A percentile compares a stretch with the other conserved stretches of the same genome.
Evolutionary conservation across 2,329 filamentous ascomycete genomes (phyloP).

Genomic region (Atkinsonella texensis): DNA sequence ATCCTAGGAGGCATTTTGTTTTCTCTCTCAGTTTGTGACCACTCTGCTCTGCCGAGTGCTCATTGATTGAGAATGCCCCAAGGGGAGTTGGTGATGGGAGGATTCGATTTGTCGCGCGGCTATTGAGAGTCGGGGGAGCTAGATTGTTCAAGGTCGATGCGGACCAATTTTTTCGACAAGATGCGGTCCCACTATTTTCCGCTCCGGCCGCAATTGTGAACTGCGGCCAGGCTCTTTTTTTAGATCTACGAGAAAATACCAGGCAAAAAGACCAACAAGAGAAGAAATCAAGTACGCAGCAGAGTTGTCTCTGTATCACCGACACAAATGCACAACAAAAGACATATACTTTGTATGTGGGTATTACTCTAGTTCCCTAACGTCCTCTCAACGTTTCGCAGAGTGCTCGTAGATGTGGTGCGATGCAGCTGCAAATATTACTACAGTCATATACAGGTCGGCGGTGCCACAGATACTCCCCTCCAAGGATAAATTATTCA

Average conservation of each 20-base stretch:
- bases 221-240: no score
- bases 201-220: not conserved
- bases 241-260: no score
- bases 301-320: no score
- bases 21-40: not conserved
- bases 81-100: not conserved
- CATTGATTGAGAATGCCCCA: not conserved
- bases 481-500: not conserved
- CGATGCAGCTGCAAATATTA: not conserved
- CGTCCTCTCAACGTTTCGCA: not conserved
- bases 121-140: not conserved
- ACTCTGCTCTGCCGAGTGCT: not conserved
- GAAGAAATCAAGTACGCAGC: not conserved
- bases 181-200: constrained; percentile 5
- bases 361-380: not conserved
- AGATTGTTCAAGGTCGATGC: no score
- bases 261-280: no score
- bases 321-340: no score
- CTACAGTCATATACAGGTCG: not conserved
- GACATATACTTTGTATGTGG: not conserved
- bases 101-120: not conserved
- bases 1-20: constrained; percentile 11
- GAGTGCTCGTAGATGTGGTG: not conserved
- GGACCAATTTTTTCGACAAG: not conserved
- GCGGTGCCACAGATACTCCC: not conserved